Conservation (phyloP, 2,329 filamentous ascomycete genomes). For the Thelonectria blattea region DNA sequence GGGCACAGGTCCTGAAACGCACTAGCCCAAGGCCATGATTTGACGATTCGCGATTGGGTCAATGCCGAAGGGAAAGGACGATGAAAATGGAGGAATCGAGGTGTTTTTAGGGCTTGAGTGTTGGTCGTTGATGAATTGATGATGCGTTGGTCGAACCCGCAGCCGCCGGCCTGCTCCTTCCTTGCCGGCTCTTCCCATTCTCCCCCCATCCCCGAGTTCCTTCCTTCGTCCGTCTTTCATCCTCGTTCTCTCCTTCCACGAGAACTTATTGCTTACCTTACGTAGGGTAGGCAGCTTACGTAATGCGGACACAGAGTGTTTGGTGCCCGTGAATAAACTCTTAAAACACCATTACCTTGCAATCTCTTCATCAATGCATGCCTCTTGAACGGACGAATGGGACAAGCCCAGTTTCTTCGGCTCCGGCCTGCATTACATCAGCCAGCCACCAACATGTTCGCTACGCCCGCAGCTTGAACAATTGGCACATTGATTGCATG, state of each 20-base stretch:
- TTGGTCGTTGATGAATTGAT: not conserved
- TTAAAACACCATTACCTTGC: no score
- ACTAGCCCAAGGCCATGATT: not conserved
- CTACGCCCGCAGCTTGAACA: not conserved
- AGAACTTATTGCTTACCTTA: not conserved
- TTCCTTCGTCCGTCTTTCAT: not conserved
- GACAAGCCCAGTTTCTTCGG: not conserved
- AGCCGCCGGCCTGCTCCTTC: not conserved
- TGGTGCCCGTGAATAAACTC: no score
- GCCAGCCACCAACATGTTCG: not conserved
- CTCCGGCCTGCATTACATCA: not conserved
- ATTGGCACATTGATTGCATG: not conserved
- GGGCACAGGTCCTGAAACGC: conserved; percentile 17
- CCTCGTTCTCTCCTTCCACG: not conserved
- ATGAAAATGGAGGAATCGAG: no score
- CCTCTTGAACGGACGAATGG: no score
- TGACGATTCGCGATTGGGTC: conserved; percentile 7
- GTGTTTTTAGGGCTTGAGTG: not conserved
- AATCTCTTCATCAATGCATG: no score
- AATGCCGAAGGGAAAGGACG: not conserved
- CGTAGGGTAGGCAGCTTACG: not conserved
- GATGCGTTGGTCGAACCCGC: not conserved
- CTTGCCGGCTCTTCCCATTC: not conserved
- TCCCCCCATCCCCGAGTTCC: no score
- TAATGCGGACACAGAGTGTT: not conserved